Conservation (phyloP, 2,329 filamentous ascomycete genomes). For the Fusarium veterinarium region DNA sequence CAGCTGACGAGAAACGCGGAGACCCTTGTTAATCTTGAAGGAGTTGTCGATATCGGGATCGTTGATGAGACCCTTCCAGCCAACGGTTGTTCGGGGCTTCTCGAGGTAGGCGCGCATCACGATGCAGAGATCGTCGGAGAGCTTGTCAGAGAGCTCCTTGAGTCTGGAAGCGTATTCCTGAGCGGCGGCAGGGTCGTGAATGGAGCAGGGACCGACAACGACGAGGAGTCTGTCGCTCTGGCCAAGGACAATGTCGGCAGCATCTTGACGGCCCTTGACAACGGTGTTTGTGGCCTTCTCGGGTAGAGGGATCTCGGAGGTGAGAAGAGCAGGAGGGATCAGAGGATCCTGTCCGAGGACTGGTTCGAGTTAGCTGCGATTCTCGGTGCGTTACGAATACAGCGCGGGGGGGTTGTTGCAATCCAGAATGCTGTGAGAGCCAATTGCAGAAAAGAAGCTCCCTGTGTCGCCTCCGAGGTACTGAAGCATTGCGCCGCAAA, state of each 20-base stretch:
- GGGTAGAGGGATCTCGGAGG: conserved; percentile 83
- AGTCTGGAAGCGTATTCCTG: conserved; percentile 88
- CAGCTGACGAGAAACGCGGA: conserved; percentile 90
- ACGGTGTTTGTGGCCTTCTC: conserved; percentile 73
- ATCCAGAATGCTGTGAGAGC: neutral
- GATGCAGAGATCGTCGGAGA: conserved; percentile 85
- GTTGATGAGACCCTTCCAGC: conserved; percentile 99
- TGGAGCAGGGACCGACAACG: conserved; percentile 94
- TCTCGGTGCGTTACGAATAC: neutral
- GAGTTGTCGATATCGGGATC: conserved; percentile 97
- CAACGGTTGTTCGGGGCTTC: conserved; percentile 97
- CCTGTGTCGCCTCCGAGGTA: neutral
- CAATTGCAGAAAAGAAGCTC: neutral
- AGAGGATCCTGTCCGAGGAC: conserved; percentile 95
- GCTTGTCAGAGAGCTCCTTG: conserved; percentile 80
- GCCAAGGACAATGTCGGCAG: conserved; percentile 80
- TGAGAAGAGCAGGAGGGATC: conserved; percentile 87
- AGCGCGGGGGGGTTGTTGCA: neutral
- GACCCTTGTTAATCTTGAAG: conserved; percentile 99
- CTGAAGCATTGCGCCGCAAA: neutral
- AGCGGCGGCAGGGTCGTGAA: conserved; percentile 91
- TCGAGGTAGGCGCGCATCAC: conserved; percentile 99
- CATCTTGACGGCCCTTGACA: conserved; percentile 75
- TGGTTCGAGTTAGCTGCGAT: conserved; percentile 53
- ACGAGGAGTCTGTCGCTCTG: conserved; percentile 89